phyloP scores from a whole-genome alignment of 208 protist species.

The Naegleria fowleri region DNA sequence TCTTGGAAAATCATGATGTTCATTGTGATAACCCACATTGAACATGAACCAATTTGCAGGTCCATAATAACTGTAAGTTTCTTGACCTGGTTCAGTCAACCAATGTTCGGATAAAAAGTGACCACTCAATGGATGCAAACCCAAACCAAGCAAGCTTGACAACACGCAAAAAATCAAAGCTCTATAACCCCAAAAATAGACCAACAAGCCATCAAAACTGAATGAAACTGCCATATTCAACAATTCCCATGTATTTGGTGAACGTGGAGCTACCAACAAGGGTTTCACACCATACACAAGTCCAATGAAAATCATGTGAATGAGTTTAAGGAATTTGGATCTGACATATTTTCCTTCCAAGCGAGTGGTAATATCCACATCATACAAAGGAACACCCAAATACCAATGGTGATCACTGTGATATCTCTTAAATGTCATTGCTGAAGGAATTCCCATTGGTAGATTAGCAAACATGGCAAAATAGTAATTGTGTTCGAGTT shows the following conservation, averaged over 20 bases:
- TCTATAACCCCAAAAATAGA: slow-evolving; percentile 55
- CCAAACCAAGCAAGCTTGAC: slow-evolving; percentile 64
- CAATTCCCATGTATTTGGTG: slow-evolving; percentile 29
- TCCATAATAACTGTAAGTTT: slow-evolving; percentile 95
- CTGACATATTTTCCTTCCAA: slow-evolving; percentile 54
- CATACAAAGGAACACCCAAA: slow-evolving; percentile 70
- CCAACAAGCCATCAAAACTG: slow-evolving; percentile 47
- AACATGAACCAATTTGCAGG: slow-evolving; percentile 74
- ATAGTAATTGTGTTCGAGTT: slow-evolving; percentile 62
- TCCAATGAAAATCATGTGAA: slow-evolving; percentile 74
- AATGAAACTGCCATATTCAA: slow-evolving; percentile 46
- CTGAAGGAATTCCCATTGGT: slow-evolving; percentile 71
- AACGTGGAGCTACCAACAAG: slow-evolving; percentile 52
- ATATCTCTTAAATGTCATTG: slow-evolving; percentile 81
- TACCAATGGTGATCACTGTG: slow-evolving; percentile 85
- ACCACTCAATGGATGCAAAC: slow-evolving; percentile 74
- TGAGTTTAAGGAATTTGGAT: slow-evolving; percentile 48
- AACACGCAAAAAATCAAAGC: slow-evolving; percentile 66
- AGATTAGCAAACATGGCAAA: slow-evolving; percentile 73
- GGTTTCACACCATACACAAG: slow-evolving; percentile 78
- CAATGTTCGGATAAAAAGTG: slow-evolving; percentile 78
- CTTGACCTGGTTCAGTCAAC: slow-evolving; percentile 57
- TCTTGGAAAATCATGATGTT: slow-evolving; percentile 94
- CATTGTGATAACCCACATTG: slow-evolving; percentile 91
- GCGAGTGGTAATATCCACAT: slow-evolving; percentile 71